Base-by-base conservation (phyloP, 768 basidiomycete genomes). In the Tylopilus cervinicoccineus region DNA sequence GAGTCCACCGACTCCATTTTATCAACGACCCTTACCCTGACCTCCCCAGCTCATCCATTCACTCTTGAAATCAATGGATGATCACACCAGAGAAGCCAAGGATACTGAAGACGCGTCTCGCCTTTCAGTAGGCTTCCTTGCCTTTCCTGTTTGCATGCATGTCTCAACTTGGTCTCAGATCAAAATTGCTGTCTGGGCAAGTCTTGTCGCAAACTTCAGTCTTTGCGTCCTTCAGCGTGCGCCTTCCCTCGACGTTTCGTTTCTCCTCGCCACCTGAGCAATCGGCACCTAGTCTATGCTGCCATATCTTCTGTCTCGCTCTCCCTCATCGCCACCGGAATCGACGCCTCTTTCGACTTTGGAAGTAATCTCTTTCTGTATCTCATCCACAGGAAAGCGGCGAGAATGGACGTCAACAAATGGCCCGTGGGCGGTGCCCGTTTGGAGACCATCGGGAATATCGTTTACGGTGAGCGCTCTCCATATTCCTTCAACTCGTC, bases 361-460 rank as follows among this genome's bases (percentile, higher is more conserved):
- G 85, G 86, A 38, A 89, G 88, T 61, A 93, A 91, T 58, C 64
- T 91, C 38, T 71, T 93, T n/a, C 74, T 93, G 3, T 86, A 82
- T 56, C 83, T 79, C 76, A 72, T 94, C 3, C 85, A 98, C 68
- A 73, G 73, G 56, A 86, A 91, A 58, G 83, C 91, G 1, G 68
- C 59, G 11, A 75, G 57, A 28, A 76, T 95, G 52, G 93, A 96
- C 60, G 56, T 72, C 36, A 90, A 86, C 66, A 88, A 88, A 56
- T 97, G 92, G 93, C 93, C 94, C 24, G 86, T 92, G 4, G 86
- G 93, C 41, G 93, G 93, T 31, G 81, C 87, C n/a, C 78, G 92
- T 39, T 76, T 96, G 38, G 88, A 93, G 64, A 93, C 88, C 5
- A 90, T 92, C 46, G 90, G 89, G 12, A 93, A 94, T 58, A 83